Conservation (phyloP, 164 flowering plant species). For the Protea cynaroides region DNA sequence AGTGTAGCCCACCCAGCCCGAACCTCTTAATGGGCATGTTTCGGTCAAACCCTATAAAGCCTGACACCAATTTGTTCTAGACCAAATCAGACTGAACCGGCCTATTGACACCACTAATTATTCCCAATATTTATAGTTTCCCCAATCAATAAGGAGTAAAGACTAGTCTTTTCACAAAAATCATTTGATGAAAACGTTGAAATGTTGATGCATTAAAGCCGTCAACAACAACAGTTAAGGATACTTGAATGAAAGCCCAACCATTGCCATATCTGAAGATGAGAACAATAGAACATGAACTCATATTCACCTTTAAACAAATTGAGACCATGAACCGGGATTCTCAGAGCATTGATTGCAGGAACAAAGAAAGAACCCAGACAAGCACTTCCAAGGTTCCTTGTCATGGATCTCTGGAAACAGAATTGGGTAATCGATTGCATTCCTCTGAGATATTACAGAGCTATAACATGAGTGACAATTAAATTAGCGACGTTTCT, state of each 20-base stretch:
- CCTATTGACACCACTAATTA: too few species aligned
- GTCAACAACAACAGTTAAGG: neutral
- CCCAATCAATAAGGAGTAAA: too few species aligned
- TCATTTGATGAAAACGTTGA: too few species aligned
- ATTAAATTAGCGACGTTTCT: constrained; percentile 78
- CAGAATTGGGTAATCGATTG: constrained; percentile 64
- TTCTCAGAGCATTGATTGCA: constrained; percentile 66
- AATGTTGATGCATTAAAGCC: too few species aligned
- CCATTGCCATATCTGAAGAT: constrained; percentile 77
- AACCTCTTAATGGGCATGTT: too few species aligned
- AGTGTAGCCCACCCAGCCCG: too few species aligned
- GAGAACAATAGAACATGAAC: constrained; percentile 95
- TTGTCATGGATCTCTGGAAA: constrained; percentile 74
- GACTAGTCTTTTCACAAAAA: too few species aligned
- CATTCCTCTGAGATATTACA: constrained; percentile 89
- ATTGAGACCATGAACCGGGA: constrained; percentile 67
- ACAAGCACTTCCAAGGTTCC: constrained; percentile 83
- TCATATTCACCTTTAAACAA: constrained; percentile 92
- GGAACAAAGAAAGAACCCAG: constrained; percentile 87
- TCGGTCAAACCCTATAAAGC: too few species aligned
- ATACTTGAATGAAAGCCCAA: constrained; percentile 95
- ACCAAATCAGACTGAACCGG: too few species aligned
- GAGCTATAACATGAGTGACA: constrained; percentile 63
- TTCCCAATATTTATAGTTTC: too few species aligned
- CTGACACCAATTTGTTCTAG: too few species aligned